Conservation (phyloP, 2,329 filamentous ascomycete species). For the Gnomoniopsis smithogilvyi region DNA sequence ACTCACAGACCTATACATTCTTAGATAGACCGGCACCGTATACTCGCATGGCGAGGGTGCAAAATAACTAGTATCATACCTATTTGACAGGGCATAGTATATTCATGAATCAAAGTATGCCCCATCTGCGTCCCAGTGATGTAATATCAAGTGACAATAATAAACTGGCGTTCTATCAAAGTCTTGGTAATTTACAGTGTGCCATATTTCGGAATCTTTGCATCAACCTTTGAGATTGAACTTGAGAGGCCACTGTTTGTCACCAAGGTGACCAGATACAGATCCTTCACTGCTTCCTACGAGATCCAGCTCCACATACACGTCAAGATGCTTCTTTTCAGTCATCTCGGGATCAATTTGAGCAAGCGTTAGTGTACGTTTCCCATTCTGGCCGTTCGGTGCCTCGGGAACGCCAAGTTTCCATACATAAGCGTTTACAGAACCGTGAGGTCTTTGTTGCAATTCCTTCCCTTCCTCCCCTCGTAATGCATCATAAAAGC, state of each 20-base stretch:
- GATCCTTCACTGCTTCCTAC: background rate
- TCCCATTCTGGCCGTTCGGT: background rate
- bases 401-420: background rate
- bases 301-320: background rate
- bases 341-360: background rate
- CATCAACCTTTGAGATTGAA: background rate
- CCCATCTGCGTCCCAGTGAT: no score
- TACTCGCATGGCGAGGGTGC: background rate
- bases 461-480: background rate
- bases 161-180: no score
- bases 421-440: background rate
- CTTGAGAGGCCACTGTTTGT: background rate
- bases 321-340: background rate
- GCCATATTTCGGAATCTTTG: no score
- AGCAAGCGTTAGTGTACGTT: background rate
- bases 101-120: no score
- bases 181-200: background rate
- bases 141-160: no score
- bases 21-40: background rate
- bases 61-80: no score
- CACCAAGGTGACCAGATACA: background rate
- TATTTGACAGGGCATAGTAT: no score
- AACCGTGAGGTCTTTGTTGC: background rate
- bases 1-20: background rate
- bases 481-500: conserved; percentile 28